Conservation (phyloP, 768 basidiomycete genomes). For the Cyathus striatus region DNA sequence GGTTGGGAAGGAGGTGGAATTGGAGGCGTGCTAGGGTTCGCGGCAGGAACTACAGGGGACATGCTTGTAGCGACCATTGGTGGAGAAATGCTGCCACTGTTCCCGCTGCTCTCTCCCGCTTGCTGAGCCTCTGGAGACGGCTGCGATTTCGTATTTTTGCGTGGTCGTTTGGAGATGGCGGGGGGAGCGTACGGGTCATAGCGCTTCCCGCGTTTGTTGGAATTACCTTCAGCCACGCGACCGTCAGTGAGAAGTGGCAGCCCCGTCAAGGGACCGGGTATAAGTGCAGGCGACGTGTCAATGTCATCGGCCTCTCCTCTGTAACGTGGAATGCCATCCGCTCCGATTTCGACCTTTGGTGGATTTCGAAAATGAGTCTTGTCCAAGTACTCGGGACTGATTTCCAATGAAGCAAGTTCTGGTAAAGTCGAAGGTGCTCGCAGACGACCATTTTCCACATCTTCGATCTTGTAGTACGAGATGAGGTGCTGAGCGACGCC, state of each 20-base stretch:
- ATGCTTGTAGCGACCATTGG: constrained; percentile 2
- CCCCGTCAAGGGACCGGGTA: constrained; percentile 19
- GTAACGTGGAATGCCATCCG: constrained; percentile 79
- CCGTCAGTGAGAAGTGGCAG: constrained; percentile 47
- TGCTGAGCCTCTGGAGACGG: too few relatives aligned
- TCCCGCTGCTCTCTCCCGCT: constrained; percentile 12
- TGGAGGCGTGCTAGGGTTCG: too few relatives aligned
- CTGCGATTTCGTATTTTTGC: constrained; percentile 26
- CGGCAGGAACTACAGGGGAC: too few relatives aligned
- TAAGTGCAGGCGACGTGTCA: constrained; percentile 40
- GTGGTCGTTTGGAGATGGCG: constrained; percentile 25
- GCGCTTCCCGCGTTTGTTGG: constrained; percentile 35
- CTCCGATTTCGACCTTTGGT: constrained; percentile 81
- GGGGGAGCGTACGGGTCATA: constrained; percentile 35
- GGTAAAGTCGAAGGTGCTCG: constrained; percentile 84
- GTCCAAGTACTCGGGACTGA: constrained; percentile 83
- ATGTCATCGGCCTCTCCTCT: constrained; percentile 79
- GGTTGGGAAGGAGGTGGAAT: constrained; percentile 12
- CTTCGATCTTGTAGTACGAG: constrained; percentile 91
- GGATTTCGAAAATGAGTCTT: constrained; percentile 90
- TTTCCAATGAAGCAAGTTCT: constrained; percentile 81
- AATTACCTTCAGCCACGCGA: constrained; percentile 28
- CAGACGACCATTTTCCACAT: constrained; percentile 84
- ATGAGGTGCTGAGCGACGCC: constrained; percentile 90
- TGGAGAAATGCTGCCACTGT: constrained; percentile 11